Evolutionary conservation across 352 stramenopile species (phyloP).

Genomic region (Globisporangium paroecandrum): DNA sequence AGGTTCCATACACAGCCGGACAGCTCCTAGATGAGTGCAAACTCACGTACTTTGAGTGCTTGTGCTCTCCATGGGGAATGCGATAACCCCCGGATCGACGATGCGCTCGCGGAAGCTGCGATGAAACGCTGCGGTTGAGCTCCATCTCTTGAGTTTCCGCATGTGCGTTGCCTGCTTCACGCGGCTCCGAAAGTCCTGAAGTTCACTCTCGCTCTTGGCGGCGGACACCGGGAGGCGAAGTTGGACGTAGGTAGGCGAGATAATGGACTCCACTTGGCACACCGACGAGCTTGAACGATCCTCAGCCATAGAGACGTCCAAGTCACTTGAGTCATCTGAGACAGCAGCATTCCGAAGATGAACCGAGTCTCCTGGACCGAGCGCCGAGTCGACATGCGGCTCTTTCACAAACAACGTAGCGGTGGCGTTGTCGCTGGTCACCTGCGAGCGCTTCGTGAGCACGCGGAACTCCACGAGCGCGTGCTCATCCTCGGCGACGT

Average conservation of each 20-base stretch:
- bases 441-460: conserved; percentile 14
- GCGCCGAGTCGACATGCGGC: conserved; percentile 11
- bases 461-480: conserved; percentile 24
- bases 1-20: not conserved
- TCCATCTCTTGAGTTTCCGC: conserved; percentile 9
- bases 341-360: not conserved
- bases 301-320: not conserved
- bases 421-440: conserved; percentile 4
- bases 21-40: not conserved
- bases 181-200: not conserved
- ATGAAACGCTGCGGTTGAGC: conserved; percentile 17
- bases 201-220: conserved; percentile 2
- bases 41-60: not conserved
- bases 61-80: conserved; percentile 3
- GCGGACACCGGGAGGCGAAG: not conserved
- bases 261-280: conserved; percentile 9
- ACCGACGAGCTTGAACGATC: not conserved
- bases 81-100: conserved; percentile 17
- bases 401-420: conserved; percentile 21
- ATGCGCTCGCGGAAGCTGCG: conserved; percentile 24
- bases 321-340: not conserved
- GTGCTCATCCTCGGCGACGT: conserved; percentile 15
- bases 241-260: conserved; percentile 6
- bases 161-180: conserved; percentile 12
- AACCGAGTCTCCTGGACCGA: conserved; percentile 13